Evolutionary conservation across 2,329 filamentous ascomycete species (phyloP).

Genomic region (Penicillium fuscoglaucum): DNA sequence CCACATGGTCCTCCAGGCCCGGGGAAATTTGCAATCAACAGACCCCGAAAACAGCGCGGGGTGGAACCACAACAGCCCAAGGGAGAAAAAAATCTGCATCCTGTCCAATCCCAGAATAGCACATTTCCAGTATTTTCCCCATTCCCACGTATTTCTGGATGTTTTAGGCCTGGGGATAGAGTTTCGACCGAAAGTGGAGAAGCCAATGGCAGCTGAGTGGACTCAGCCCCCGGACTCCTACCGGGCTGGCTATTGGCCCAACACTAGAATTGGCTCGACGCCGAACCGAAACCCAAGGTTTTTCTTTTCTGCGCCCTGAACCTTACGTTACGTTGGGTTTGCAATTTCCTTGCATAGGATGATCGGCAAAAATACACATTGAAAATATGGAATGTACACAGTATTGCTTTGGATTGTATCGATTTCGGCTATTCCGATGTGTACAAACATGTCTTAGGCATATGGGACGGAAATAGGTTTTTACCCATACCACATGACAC

Average conservation of each 20-base stretch:
- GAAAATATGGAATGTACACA: neutral
- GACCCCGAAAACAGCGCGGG: constrained; percentile 2
- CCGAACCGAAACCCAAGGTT: neutral
- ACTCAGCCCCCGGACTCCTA: constrained; percentile 2
- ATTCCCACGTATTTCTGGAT: neutral
- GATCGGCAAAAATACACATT: neutral
- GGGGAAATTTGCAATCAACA: constrained; percentile 5
- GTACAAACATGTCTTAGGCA: neutral
- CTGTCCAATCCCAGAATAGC: constrained; percentile 1
- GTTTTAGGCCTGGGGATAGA: constrained; percentile 12
- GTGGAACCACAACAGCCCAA: neutral
- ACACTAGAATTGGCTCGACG: neutral
- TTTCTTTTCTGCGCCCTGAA: neutral
- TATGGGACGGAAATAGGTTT: constrained; percentile 3
- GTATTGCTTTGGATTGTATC: neutral
- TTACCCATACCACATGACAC: neutral
- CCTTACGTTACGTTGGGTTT: neutral
- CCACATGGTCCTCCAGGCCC: constrained; percentile 7
- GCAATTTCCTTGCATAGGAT: neutral
- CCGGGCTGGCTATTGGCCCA: constrained; percentile 1
- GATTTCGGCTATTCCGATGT: neutral
- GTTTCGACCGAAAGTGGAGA: constrained; percentile 4
- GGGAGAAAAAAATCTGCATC: neutral
- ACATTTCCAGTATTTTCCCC: neutral
- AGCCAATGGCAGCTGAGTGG: neutral